phyloP scores from a whole-genome alignment of 1,139 yeast species.

The Yamadazyma pseudoaaseri region DNA sequence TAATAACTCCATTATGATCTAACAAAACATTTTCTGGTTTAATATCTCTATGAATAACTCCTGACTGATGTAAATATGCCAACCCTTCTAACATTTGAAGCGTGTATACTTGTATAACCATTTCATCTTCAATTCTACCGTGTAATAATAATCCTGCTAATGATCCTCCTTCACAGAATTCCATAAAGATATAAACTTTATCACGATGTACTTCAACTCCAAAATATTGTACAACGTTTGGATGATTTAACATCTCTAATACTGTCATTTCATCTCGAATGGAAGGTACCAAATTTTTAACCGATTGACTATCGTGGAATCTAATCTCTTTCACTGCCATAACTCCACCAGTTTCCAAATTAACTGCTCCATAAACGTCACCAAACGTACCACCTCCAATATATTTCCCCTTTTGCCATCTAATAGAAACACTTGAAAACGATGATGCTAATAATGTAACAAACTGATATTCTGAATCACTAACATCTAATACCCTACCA shows the following conservation, averaged over 20 bases:
- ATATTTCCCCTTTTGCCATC: conserved; percentile 96
- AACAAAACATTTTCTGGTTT: conserved; percentile 92
- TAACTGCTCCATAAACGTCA: conserved; percentile 86
- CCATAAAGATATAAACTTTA: conserved; percentile 95
- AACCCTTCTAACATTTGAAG: conserved; percentile 93
- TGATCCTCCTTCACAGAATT: conserved; percentile 95
- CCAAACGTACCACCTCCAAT: conserved; percentile 98
- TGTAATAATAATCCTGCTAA: conserved; percentile 74
- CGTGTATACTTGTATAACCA: conserved; percentile 87
- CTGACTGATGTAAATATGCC: conserved; percentile 90
- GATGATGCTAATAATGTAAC: conserved; percentile 86
- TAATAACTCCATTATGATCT: conserved; percentile 90
- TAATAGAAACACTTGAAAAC: conserved; percentile 83
- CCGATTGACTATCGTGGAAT: conserved; percentile 84
- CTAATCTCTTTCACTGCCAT: conserved; percentile 96
- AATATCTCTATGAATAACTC: conserved; percentile 95
- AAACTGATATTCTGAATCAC: conserved; percentile 84
- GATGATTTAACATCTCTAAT: conserved; percentile 90
- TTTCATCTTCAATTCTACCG: conserved; percentile 94
- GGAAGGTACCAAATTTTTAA: conserved; percentile 81
- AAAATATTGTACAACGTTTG: conserved; percentile 91
- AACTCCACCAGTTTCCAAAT: conserved; percentile 91
- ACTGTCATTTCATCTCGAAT: conserved; percentile 97
- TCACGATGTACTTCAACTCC: conserved; percentile 98
- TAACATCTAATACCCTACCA: conserved; percentile 87